A percentile compares a stretch with the other conserved stretches of the same genome.
These are phyloP conservation scores for Hansenula lynferdii DNA, from an alignment of 1,139 yeast genomes.

Conservation along the genomic window DNA sequence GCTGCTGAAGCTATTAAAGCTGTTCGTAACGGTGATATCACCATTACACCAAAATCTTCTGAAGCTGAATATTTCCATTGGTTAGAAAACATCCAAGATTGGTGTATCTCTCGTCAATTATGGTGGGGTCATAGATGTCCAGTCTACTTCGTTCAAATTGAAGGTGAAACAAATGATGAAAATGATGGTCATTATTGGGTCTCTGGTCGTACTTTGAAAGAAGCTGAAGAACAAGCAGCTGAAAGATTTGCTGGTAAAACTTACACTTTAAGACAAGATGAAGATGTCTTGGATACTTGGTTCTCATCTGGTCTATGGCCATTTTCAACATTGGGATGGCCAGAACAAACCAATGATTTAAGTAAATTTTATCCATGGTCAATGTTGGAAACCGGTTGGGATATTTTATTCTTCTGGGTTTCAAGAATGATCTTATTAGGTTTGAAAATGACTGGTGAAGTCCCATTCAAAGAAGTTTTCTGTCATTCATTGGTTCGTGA, in stretches of 20 bases:
- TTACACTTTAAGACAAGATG: conserved; percentile 87
- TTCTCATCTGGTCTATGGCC: conserved; percentile 99
- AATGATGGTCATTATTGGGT: conserved; percentile 81
- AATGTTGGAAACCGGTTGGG: conserved; percentile 98
- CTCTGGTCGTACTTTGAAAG: conserved; percentile 78
- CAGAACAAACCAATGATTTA: conserved; percentile 70
- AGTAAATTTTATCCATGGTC: conserved; percentile 83
- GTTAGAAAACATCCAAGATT: conserved; percentile 95
- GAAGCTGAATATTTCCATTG: conserved; percentile 94
- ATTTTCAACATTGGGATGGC: conserved; percentile 96
- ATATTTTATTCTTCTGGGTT: conserved; percentile 98
- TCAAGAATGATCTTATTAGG: conserved; percentile 94
- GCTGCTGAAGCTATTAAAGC: conserved; percentile 86
- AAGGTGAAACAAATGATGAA: conserved; percentile 50
- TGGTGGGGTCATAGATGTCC: conserved; percentile 99
- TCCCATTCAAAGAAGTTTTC: conserved; percentile 95
- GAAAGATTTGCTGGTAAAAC: conserved; percentile 64
- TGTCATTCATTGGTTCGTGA: conserved; percentile 98
- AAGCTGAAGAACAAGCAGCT: conserved; percentile 79
- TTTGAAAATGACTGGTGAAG: conserved; percentile 80
- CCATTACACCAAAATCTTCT: conserved; percentile 82
- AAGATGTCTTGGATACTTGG: conserved; percentile 98
- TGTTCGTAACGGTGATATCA: conserved; percentile 76
- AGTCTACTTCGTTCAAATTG: conserved; percentile 80
- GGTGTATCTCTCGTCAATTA: conserved; percentile 99